Evolutionary conservation across 257 asterid species (phyloP).

Genomic region (Capsicum chinense): DNA sequence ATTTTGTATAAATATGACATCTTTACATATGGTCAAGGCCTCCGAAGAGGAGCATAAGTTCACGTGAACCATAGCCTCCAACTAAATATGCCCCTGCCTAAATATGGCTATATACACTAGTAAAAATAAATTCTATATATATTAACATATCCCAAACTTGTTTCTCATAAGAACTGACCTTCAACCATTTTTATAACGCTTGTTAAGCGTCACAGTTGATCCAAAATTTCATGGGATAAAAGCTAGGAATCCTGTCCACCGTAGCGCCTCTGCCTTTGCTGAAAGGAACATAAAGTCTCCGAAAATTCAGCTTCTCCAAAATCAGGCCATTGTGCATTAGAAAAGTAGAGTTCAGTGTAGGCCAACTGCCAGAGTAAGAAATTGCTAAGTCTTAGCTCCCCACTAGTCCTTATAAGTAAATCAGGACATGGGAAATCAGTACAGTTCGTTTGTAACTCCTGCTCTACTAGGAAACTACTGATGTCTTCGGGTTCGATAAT

Average conservation of each 20-base stretch:
- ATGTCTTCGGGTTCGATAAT: constrained; percentile 52
- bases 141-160: neutral
- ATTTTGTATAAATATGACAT: neutral
- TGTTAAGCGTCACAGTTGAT: neutral
- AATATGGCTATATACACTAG: neutral
- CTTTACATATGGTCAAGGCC: neutral
- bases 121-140: neutral
- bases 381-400: constrained; percentile 68
- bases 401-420: constrained; percentile 70
- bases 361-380: constrained; percentile 78
- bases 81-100: neutral
- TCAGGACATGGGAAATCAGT: constrained; percentile 58
- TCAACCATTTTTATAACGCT: neutral
- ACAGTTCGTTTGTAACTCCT: constrained; percentile 61
- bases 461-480: constrained; percentile 44
- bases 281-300: constrained; percentile 58
- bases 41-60: neutral
- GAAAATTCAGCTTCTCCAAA: constrained; percentile 59
- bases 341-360: constrained; percentile 58
- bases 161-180: neutral
- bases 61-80: neutral
- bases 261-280: constrained; percentile 60
- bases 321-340: constrained; percentile 61
- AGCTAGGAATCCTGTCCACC: constrained; percentile 41
- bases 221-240: neutral